Percentiles rank a stretch among this genome's conserved stretches.
Evolutionary conservation across 2,329 filamentous ascomycete species (phyloP).

Genomic region (Zasmidium cellare): DNA sequence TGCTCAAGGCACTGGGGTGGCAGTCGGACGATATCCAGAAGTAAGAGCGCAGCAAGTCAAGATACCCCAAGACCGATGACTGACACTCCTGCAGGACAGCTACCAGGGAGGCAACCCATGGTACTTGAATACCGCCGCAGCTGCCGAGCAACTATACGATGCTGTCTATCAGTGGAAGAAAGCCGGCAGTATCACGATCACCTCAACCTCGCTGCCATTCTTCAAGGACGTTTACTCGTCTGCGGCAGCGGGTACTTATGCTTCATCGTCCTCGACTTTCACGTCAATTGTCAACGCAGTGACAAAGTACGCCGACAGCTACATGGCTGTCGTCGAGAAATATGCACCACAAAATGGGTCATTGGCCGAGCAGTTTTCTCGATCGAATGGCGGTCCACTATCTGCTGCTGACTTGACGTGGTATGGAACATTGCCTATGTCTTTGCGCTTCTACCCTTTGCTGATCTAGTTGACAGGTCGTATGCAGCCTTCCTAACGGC

Average conservation of each 20-base stretch:
- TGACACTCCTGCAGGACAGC: not conserved
- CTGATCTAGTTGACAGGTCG: conserved; percentile 39
- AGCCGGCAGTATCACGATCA: conserved; percentile 64
- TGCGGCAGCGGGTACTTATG: conserved; percentile 63
- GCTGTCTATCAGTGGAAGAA: conserved; percentile 71
- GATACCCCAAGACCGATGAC: no score
- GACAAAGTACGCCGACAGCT: conserved; percentile 62
- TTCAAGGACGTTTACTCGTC: conserved; percentile 66
- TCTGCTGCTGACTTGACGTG: conserved; percentile 70
- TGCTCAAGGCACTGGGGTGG: conserved; percentile 56
- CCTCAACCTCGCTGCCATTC: conserved; percentile 65
- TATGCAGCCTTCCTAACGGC: conserved; percentile 70
- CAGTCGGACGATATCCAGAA: conserved; percentile 45
- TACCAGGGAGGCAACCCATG: conserved; percentile 14
- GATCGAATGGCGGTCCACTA: conserved; percentile 49
- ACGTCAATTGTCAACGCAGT: conserved; percentile 59
- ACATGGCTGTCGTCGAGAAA: conserved; percentile 42
- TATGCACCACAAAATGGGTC: conserved; percentile 62
- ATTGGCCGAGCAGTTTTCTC: conserved; percentile 67
- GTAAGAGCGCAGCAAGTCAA: conserved; percentile 33
- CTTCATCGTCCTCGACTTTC: conserved; percentile 42
- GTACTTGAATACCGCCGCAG: conserved; percentile 71
- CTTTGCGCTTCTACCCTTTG: not conserved
- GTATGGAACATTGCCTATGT: conserved; percentile 30
- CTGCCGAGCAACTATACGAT: conserved; percentile 78